Evolutionary conservation across 805 yeast genomes (phyloP), one percentile per base, ranked within the genome.

Genomic region (Myxozyma neotropica): DNA sequence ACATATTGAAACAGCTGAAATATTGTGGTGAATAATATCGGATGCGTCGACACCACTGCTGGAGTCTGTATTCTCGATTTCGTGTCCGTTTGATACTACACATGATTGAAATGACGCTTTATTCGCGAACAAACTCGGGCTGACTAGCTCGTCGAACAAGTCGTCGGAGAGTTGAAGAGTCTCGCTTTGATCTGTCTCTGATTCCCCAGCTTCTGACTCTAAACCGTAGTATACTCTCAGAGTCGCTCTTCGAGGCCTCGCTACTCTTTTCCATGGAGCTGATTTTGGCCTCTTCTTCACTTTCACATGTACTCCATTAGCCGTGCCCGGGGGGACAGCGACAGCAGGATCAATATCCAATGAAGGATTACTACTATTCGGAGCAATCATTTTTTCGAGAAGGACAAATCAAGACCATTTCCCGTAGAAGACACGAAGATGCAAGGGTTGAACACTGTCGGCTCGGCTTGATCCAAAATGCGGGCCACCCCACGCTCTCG

Each of bases 101-200:
- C 10, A 7, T 29, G 33, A 6, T 17, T 38, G 17, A 4, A 8
- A 4, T 10, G 21, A 17, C 23, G 2, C 53, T 36, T 12, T 10
- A 8, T 39, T n/a, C 27, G 19, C 8, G 21, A 26, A 3, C 45
- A 15, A 36, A 5, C 10, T n/a, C 56, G 31, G 23, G 24, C 10
- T 44, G 15, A 23, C 52, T 35, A 53, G 21, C 51, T 53, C 57
- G 19, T 53, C 57, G 19, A 38, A 53, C 19, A 53, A 24, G 35
- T 53, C 57, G 17, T 44, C 46, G 29, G 57, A 53, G 13, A 52
- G 48, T 36, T 17, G 24, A 3, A 52, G 13, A 13, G 23, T 52
- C 31, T 43, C 49, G 21, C n/a, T 12, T 13, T 29, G 33, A 12
- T 23, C 15, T n/a, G 6, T 7, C 3, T 15, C 7, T 4, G 15